Evolutionary conservation across 441 rosid species (phyloP).

Genomic region (Omphalea diandra): DNA sequence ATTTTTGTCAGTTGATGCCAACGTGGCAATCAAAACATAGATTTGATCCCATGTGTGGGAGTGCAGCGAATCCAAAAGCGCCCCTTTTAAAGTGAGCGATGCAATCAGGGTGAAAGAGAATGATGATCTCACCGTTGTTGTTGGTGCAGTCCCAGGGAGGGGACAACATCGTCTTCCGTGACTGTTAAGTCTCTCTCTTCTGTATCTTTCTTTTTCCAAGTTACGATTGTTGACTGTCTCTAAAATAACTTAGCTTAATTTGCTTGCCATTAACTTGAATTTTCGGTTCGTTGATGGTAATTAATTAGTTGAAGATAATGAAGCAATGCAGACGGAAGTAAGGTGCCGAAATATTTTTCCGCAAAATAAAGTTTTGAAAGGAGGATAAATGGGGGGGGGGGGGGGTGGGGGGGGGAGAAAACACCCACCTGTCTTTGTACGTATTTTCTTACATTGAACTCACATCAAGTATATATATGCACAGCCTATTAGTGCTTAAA

Average conservation of each 20-base stretch:
- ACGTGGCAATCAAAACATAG: neutral
- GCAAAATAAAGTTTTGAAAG: conserved; percentile 87
- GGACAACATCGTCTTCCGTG: conserved; percentile 32
- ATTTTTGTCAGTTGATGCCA: no score
- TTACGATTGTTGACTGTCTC: neutral
- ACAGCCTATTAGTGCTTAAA: no score
- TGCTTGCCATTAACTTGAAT: neutral
- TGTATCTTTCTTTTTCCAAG: no score
- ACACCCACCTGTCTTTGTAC: conserved; percentile 97
- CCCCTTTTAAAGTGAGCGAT: no score
- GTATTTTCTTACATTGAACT: conserved; percentile 39
- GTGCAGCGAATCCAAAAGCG: neutral
- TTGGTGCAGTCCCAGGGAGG: conserved; percentile 32
- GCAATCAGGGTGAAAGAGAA: no score
- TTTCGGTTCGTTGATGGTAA: no score
- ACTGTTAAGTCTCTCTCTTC: conserved; percentile 18
- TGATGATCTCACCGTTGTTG: conserved; percentile 32
- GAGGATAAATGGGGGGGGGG: conserved; percentile 76
- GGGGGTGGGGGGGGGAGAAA: no score
- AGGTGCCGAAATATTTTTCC: conserved; percentile 66
- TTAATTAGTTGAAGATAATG: no score
- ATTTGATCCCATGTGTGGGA: neutral
- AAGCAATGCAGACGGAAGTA: conserved; percentile 25
- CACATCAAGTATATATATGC: neutral
- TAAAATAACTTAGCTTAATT: neutral